Evolutionary conservation across 208 protist species (phyloP).

Genomic region (Phytomonas francai): DNA sequence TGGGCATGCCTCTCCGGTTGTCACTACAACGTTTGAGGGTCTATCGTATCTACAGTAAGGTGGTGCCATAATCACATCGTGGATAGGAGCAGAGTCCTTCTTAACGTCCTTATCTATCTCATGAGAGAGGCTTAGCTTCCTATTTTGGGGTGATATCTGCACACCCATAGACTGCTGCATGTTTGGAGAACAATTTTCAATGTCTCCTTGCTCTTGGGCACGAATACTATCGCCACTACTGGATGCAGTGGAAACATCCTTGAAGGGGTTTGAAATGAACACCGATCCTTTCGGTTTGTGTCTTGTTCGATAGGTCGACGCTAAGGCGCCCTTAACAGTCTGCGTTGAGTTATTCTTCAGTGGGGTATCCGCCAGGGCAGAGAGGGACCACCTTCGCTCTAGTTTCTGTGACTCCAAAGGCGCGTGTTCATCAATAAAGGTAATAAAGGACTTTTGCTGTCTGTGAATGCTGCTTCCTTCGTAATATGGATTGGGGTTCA

Average conservation of each 20-base stretch:
- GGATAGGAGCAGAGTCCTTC: neutral
- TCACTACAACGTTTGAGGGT: neutral
- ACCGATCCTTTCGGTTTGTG: neutral
- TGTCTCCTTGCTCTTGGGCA: neutral
- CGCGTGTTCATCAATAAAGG: neutral
- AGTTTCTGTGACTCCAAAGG: neutral
- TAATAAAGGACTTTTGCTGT: neutral
- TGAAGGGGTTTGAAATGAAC: neutral
- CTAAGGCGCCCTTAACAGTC: neutral
- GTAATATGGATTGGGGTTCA: neutral
- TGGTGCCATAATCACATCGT: neutral
- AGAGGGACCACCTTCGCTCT: neutral
- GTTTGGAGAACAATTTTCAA: neutral
- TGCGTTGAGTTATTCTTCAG: neutral
- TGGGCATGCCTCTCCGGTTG: neutral
- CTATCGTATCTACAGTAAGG: neutral
- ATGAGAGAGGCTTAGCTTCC: neutral
- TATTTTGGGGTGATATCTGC: neutral
- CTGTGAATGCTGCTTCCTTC: neutral
- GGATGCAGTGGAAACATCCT: neutral
- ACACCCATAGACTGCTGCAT: neutral
- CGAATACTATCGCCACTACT: neutral
- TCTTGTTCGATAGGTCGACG: neutral
- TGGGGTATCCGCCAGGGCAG: neutral
- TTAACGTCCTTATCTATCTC: neutral